Percentiles rank a stretch among this genome's conserved stretches.
phyloP scores from a whole-genome alignment of 495 filamentous ascomycete species.

The Aspergillus kassunensis region DNA sequence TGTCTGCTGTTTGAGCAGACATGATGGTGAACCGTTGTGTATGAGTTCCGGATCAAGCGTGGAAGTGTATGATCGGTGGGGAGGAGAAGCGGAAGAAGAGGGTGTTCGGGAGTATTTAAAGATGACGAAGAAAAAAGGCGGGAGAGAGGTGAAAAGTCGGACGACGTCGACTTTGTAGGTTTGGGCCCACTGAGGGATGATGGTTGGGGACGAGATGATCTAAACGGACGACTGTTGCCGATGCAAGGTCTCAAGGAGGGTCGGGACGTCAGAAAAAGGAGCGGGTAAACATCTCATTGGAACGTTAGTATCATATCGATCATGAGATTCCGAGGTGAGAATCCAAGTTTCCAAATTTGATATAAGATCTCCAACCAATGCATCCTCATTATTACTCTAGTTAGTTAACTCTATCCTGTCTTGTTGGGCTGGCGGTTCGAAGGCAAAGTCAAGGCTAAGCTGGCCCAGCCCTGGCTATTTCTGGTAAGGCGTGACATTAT shows the following conservation, averaged over 20 bases:
- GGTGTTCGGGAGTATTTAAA: slow-evolving; percentile 9
- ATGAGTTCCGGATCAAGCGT: background rate
- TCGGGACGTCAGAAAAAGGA: slow-evolving; percentile 5
- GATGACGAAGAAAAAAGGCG: slow-evolving; percentile 3
- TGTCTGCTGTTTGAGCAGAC: slow-evolving; percentile 37
- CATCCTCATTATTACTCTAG: no score
- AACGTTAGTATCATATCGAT: slow-evolving; percentile 6
- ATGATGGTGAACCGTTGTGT: slow-evolving; percentile 23
- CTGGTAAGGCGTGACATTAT: slow-evolving; percentile 1
- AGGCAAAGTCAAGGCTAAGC: slow-evolving; percentile 10
- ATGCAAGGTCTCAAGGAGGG: slow-evolving; percentile 14
- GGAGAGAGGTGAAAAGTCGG: slow-evolving; percentile 10
- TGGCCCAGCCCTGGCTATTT: slow-evolving; percentile 6
- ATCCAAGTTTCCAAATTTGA: background rate
- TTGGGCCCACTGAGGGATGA: slow-evolving; percentile 21
- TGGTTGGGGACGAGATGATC: slow-evolving; percentile 21
- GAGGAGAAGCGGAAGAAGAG: background rate
- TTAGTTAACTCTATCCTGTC: no score
- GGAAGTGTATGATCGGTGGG: background rate
- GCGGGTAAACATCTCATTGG: slow-evolving; percentile 13
- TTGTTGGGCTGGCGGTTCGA: slow-evolving; percentile 30
- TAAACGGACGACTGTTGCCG: slow-evolving; percentile 1
- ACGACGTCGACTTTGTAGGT: slow-evolving; percentile 8
- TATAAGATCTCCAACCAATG: slow-evolving; percentile 1
- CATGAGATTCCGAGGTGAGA: slow-evolving; percentile 37